Base-by-base conservation (phyloP, 202 grass and related monocot species). In the Schoenoplectus tabernaemontani region DNA sequence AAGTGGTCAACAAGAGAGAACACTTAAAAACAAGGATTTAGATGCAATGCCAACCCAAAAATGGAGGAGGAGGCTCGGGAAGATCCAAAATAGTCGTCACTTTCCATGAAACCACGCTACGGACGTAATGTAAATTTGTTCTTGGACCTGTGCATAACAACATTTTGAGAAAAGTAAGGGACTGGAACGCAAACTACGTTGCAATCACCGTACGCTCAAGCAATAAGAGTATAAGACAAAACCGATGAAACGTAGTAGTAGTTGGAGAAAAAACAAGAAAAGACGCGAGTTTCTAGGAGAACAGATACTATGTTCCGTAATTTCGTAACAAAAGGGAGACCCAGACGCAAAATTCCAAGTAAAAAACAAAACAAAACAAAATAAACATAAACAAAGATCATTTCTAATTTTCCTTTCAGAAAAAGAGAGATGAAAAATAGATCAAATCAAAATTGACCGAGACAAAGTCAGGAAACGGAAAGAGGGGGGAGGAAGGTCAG, bases 361-460 rank as follows among this genome's bases (percentile, higher is more conserved):
- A 59, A 90, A 78, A 77, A 88, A 51, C 48, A 51, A 15, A 84
- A 80, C 72, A 76, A 77, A 50, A 9, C 37, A 33, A 77, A 77
- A 78, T 85, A 66, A 38, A 15, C 15, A 44, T 85, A 85, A 81
- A 66, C 80, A 85, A 78, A 60, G 38, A 60, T 56, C 59, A 68
- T 78, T 84, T 87, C 81, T 68, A 79, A 60, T 82, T 82, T 81
- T 53, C 43, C 78, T 53, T 50, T 32, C 60, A 57, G 44, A 78
- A 28, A 77, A 24, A 41, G 57, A n/a, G 51, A 33, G 67, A 86
- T 4, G 80, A 51, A 51, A 48, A 19, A 19, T 10, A 82, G 68
- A 80, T 16, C 72, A 79, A 84, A 86, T 16, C 59, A 83, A 83
- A 83, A 86, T 60, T 58, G 79, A 42, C 11, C 26, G 68, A 82